Conservation (phyloP, 768 basidiomycete species). For the Termitomyces sp. region DNA sequence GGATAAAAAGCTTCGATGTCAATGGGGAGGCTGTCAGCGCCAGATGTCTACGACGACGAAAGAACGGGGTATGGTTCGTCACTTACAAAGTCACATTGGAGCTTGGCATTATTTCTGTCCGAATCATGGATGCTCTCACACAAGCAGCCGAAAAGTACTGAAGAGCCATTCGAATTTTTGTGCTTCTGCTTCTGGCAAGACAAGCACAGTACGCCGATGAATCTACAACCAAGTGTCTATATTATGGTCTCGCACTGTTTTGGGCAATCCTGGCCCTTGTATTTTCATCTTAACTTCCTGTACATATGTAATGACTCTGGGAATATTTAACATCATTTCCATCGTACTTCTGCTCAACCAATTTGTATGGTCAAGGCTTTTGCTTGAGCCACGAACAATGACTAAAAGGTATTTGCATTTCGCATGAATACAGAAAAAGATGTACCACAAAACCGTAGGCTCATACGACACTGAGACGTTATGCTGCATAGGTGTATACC, state of each 20-base stretch:
- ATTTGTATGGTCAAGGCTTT: too few relatives aligned
- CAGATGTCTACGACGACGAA: not conserved
- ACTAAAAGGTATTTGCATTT: too few relatives aligned
- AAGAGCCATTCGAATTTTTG: not conserved
- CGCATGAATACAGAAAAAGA: too few relatives aligned
- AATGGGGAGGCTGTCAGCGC: not conserved
- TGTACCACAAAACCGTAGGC: too few relatives aligned
- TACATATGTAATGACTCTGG: not conserved
- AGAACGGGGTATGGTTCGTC: slow-evolving; percentile 1
- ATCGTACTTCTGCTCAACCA: too few relatives aligned
- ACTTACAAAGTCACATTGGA: not conserved
- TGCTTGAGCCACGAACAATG: too few relatives aligned
- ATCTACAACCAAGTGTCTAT: not conserved
- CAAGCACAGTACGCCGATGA: not conserved
- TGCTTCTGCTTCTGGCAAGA: not conserved
- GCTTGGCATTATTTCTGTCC: slow-evolving; percentile 2
- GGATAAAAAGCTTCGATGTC: not conserved
- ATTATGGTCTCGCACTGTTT: too few relatives aligned
- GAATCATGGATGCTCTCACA: not conserved
- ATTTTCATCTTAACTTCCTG: not conserved
- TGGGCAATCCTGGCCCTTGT: not conserved
- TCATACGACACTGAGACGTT: too few relatives aligned
- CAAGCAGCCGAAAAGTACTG: not conserved
- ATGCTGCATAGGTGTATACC: too few relatives aligned
- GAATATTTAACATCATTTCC: too few relatives aligned